Evolutionary conservation across 208 protist species (phyloP), one percentile per base, ranked within the genome.

Genomic region (Novymonas esmeraldas): DNA sequence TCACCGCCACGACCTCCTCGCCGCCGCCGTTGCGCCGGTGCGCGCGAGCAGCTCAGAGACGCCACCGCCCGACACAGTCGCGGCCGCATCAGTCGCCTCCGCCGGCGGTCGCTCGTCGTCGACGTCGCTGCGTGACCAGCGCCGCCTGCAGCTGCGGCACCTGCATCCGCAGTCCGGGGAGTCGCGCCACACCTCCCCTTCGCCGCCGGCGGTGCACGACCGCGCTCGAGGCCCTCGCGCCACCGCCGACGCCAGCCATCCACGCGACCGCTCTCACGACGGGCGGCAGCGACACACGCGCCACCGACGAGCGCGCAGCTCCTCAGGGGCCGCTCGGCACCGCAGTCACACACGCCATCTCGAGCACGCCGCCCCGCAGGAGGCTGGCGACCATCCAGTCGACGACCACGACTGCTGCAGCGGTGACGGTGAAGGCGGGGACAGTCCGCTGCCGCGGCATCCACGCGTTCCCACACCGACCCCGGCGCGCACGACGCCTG

Each of bases 71-170:
- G n/a, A n/a, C n/a, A n/a, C n/a, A n/a, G 20, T 29, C 7, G 45
- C 28, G 20, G 45, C 16, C 45, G 45, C 45, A 18, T 29, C 45
- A 33, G 48, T 0, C 26, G 48, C 22, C 48, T 11, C 44, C 55
- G 0, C 44, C 31, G 9, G 29, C 63, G 38, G 31, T 0, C n/a
- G 34, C 24, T 64, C 66, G 13, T 59, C 48, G 2, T 28, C 67
- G 16, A 42, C 59, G 26, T 26, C 24, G 29, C 64, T 62, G 39
- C 22, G 44, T 6, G 36, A 71, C 13, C 34, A 64, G 56, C 46
- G 52, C 0, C 57, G 48, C 11, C 36, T 70, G 34, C 44, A 55
- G 55, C 45, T 46, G 20, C 48, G 26, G 3, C 29, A 61, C 24
- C 24, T 38, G 42, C 67, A 31, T 16, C 26, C 10, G 34, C 36